phyloP scores from a whole-genome alignment of 192 early-diverging fungal genomes.

The Podila epicladia region DNA sequence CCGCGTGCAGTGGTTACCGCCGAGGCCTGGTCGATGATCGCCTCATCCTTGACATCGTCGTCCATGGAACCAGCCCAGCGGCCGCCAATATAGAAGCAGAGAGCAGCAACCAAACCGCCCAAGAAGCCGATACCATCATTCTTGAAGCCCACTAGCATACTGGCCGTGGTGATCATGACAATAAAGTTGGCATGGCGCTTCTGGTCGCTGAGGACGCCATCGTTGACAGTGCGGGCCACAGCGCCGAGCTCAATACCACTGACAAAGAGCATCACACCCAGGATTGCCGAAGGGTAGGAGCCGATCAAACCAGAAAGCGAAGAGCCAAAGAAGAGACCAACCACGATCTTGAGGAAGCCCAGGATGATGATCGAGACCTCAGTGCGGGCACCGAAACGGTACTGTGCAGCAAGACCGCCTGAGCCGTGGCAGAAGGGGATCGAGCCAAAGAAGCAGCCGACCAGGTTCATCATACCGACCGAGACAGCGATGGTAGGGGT shows the following conservation, averaged over 20 bases:
- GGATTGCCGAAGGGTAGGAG: conserved; percentile 77
- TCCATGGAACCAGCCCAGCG: conserved; percentile 18
- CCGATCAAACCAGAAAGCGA: conserved; percentile 78
- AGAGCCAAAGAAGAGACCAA: conserved; percentile 86
- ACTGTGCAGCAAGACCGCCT: conserved; percentile 94
- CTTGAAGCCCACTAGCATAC: conserved; percentile 75
- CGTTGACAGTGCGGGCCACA: conserved; percentile 62
- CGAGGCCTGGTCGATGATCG: too few species aligned
- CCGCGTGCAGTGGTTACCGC: too few species aligned
- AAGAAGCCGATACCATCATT: conserved; percentile 89
- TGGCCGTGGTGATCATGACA: conserved; percentile 76
- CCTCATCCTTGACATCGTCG: conserved; percentile 7
- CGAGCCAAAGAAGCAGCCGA: conserved; percentile 81
- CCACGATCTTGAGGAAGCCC: conserved; percentile 78
- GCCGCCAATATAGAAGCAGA: conserved; percentile 32
- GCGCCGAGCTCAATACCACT: conserved; percentile 80
- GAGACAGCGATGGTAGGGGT: conserved; percentile 67
- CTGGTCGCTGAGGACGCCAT: conserved; percentile 55
- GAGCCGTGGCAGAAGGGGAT: conserved; percentile 86
- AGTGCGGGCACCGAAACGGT: conserved; percentile 91
- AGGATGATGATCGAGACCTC: conserved; percentile 82
- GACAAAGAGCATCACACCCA: conserved; percentile 90
- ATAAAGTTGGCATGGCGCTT: conserved; percentile 67
- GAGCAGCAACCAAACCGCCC: conserved; percentile 59
- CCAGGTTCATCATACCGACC: conserved; percentile 83